phyloP scores from a whole-genome alignment of 208 protist genomes.

The Wallacemonas sp. region DNA sequence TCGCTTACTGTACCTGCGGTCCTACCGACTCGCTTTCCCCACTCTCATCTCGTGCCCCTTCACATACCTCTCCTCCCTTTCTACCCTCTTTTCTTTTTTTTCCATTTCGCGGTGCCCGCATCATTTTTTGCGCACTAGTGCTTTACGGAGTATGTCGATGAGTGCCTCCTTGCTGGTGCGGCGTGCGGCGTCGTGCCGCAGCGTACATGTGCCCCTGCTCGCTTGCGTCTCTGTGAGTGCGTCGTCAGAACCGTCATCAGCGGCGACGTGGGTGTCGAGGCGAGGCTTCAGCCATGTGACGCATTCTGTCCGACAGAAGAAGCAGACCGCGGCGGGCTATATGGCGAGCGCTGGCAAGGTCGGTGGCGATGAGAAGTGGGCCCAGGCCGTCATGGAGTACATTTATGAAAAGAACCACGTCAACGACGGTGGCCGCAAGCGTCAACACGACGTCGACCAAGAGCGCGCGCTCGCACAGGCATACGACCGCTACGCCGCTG shows the following conservation, averaged over 20 bases:
- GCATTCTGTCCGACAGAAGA: slow-evolving; percentile 40
- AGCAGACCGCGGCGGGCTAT: slow-evolving; percentile 72
- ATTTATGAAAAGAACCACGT: slow-evolving; percentile 85
- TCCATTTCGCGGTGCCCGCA: too few relatives aligned
- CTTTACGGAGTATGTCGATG: too few relatives aligned
- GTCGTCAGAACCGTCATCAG: not conserved
- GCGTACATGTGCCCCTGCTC: not conserved
- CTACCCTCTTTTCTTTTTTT: not conserved
- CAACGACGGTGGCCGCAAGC: slow-evolving; percentile 68
- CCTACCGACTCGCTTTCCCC: too few relatives aligned
- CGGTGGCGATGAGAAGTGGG: slow-evolving; percentile 87
- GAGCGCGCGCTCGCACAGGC: slow-evolving; percentile 63
- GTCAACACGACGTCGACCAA: slow-evolving; percentile 68
- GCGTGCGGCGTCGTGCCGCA: too few relatives aligned
- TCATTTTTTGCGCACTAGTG: too few relatives aligned
- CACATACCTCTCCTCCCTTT: not conserved
- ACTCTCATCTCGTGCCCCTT: too few relatives aligned
- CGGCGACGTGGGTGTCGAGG: slow-evolving; percentile 6
- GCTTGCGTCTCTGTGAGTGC: too few relatives aligned
- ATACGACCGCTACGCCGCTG: slow-evolving; percentile 67
- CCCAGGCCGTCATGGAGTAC: slow-evolving; percentile 86
- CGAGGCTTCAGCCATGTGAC: not conserved
- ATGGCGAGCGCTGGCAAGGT: slow-evolving; percentile 70
- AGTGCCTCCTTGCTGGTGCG: not conserved
- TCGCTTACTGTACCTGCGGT: too few relatives aligned